Conservation (phyloP, 441 rosid species). For the Aquilaria agallochum region DNA sequence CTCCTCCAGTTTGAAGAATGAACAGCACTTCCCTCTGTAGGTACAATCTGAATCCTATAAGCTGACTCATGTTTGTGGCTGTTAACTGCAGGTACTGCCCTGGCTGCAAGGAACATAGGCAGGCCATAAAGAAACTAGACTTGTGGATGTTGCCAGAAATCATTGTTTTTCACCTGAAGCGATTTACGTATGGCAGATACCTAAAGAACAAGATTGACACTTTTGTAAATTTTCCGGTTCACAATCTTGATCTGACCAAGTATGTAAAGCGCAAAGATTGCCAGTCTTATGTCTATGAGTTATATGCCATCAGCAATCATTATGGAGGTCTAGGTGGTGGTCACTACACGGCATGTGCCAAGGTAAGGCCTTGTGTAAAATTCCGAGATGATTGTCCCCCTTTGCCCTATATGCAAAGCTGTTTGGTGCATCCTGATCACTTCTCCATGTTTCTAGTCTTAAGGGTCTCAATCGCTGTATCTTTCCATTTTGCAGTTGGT, state of each 20-base stretch:
- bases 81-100: conserved; percentile 57
- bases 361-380: conserved; percentile 29
- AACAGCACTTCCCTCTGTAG: background rate
- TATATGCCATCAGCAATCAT: conserved; percentile 71
- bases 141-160: conserved; percentile 73
- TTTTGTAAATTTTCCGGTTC: conserved; percentile 53
- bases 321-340: conserved; percentile 72
- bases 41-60: no score
- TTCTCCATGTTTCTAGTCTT: no score
- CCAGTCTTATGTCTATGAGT: conserved; percentile 44
- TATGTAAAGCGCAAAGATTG: conserved; percentile 51
- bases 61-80: no score
- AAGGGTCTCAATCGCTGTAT: background rate
- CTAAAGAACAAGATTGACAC: conserved; percentile 59
- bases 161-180: conserved; percentile 66
- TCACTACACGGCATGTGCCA: conserved; percentile 68
- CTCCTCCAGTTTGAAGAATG: background rate
- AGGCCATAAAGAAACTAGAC: conserved; percentile 75
- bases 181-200: conserved; percentile 63
- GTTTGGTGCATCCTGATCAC: no score
- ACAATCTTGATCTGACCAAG: conserved; percentile 55
- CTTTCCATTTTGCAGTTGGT: conserved; percentile 46
- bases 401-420: no score
- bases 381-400: no score
- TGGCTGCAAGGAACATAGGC: conserved; percentile 65